Percentiles rank a stretch among this genome's conserved stretches.
phyloP scores from a whole-genome alignment of 2,329 filamentous ascomycete species.

The Lachnellula willkommii region DNA sequence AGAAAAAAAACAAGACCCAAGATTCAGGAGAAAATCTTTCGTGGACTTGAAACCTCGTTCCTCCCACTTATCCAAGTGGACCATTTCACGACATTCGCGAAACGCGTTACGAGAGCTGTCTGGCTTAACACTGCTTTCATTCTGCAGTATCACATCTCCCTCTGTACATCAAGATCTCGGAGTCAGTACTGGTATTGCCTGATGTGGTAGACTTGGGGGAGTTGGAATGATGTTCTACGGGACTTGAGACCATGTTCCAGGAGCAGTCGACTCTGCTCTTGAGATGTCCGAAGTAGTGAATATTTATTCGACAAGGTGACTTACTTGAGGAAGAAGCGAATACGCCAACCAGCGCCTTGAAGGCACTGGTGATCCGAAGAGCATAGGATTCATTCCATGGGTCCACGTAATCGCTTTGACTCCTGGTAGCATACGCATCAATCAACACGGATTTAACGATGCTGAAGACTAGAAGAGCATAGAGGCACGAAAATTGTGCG shows the following conservation, averaged over 20 bases:
- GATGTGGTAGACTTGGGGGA: too few relatives aligned
- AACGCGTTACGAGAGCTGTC: neutral
- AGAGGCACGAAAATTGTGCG: constrained; percentile 18
- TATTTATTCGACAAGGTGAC: too few relatives aligned
- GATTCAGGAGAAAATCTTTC: constrained; percentile 19
- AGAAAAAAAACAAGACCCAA: constrained; percentile 13
- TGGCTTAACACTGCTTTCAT: neutral
- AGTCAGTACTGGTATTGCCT: too few relatives aligned
- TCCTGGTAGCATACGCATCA: constrained; percentile 18
- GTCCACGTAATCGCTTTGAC: constrained; percentile 11
- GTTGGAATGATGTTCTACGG: too few relatives aligned
- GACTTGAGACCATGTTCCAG: too few relatives aligned
- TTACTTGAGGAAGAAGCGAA: constrained; percentile 21
- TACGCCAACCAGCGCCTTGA: constrained; percentile 18
- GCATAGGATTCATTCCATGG: constrained; percentile 16
- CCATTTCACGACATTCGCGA: constrained; percentile 6
- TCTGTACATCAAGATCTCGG: too few relatives aligned
- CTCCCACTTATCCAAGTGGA: constrained; percentile 12
- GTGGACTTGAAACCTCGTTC: constrained; percentile 14
- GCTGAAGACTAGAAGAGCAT: constrained; percentile 18
- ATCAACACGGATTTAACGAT: constrained; percentile 19
- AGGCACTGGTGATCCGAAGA: constrained; percentile 16
- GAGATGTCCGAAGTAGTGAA: too few relatives aligned
- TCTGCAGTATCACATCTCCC: constrained; percentile 13
- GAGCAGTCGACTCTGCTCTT: too few relatives aligned